These are phyloP conservation scores for Citrus hindsii DNA, from an alignment of 345 rosid genomes.

Conservation along the genomic window DNA sequence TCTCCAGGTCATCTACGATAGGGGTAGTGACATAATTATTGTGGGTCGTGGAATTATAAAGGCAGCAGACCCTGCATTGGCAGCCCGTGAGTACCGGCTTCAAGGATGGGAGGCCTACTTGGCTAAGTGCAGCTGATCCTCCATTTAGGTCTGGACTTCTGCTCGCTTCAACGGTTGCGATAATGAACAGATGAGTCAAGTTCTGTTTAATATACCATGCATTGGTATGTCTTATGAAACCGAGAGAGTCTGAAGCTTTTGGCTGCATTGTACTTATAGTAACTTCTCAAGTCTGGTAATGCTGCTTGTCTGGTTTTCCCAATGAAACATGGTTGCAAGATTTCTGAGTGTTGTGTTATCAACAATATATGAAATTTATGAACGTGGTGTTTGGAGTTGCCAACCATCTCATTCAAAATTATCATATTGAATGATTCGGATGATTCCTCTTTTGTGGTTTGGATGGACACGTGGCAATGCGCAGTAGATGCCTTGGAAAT, in stretches of 20 bases:
- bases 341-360: background rate
- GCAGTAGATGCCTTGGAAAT: too few species aligned
- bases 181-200: background rate
- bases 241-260: background rate
- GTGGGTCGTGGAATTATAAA: constrained; percentile 97
- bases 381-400: background rate
- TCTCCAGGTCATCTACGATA: constrained; percentile 68
- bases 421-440: too few species aligned
- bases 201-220: background rate
- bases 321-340: background rate
- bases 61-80: constrained; percentile 72
- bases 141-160: background rate
- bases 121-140: constrained; percentile 45
- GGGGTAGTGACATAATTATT: constrained; percentile 92
- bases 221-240: background rate
- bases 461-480: too few species aligned
- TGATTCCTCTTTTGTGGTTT: too few species aligned
- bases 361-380: background rate
- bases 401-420: background rate
- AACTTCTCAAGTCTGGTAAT: background rate
- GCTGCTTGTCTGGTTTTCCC: background rate
- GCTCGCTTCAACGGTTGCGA: background rate
- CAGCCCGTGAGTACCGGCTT: constrained; percentile 78
- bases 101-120: constrained; percentile 96
- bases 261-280: background rate